phyloP scores from a whole-genome alignment of 2,329 filamentous ascomycete genomes.

The Tympanopsis confertula region DNA sequence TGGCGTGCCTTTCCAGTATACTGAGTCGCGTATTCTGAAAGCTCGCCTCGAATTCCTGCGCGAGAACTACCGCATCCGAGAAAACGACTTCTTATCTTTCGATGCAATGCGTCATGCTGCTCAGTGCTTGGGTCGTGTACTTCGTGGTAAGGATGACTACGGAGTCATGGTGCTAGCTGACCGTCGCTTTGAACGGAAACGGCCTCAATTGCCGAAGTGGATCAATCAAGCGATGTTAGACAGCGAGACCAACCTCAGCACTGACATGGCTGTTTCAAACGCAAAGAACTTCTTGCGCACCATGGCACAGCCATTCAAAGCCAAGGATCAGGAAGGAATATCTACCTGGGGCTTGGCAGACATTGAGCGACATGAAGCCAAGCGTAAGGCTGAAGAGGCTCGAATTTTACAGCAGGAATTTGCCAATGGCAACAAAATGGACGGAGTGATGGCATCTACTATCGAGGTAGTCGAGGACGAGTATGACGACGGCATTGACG shows the following conservation, averaged over 20 bases:
- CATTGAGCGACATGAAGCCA: constrained; percentile 66
- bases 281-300: constrained; percentile 80
- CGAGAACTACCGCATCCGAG: constrained; percentile 90
- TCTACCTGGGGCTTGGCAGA: constrained; percentile 82
- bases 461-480: background rate
- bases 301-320: constrained; percentile 83
- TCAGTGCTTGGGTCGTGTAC: constrained; percentile 85
- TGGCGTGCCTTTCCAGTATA: constrained; percentile 96
- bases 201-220: constrained; percentile 86
- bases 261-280: constrained; percentile 83
- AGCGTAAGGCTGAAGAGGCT: constrained; percentile 58
- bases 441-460: no score
- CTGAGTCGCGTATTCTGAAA: constrained; percentile 91
- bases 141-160: constrained; percentile 95
- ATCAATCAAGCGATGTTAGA: constrained; percentile 81
- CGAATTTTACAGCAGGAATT: constrained; percentile 42
- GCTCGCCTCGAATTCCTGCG: constrained; percentile 90
- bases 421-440: constrained; percentile 11
- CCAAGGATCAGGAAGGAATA: constrained; percentile 78
- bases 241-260: constrained; percentile 78
- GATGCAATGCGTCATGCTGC: constrained; percentile 99
- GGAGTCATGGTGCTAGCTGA: constrained; percentile 99
- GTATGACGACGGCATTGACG: background rate
- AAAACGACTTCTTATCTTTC: constrained; percentile 96
- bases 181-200: constrained; percentile 83